These are phyloP conservation scores for Daldinia bambusicola DNA, from an alignment of 495 filamentous ascomycete species.

Conservation along the genomic window DNA sequence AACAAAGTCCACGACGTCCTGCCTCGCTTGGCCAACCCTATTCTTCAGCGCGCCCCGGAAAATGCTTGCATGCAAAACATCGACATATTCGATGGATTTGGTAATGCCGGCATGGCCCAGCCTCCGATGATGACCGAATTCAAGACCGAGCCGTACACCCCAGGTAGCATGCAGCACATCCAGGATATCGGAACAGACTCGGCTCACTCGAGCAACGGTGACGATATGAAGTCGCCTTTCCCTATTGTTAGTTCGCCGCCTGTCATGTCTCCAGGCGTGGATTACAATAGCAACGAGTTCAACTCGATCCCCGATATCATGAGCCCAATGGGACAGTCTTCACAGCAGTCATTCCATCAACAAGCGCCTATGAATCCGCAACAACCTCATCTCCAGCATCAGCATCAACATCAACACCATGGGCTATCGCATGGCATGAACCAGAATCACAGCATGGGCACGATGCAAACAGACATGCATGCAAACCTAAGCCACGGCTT, in stretches of 20 bases:
- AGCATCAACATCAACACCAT: slow-evolving; percentile 50
- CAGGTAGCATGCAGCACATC: slow-evolving; percentile 52
- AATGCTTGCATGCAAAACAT: slow-evolving; percentile 56
- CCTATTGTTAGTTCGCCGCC: slow-evolving; percentile 52
- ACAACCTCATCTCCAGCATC: slow-evolving; percentile 50
- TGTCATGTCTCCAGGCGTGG: slow-evolving; percentile 58
- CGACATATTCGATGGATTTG: slow-evolving; percentile 69
- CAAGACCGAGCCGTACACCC: slow-evolving; percentile 46
- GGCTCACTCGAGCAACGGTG: slow-evolving; percentile 49
- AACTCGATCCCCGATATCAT: slow-evolving; percentile 59
- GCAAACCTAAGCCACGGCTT: slow-evolving; percentile 45
- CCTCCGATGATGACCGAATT: slow-evolving; percentile 49
- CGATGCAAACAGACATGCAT: slow-evolving; percentile 51
- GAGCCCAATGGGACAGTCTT: slow-evolving; percentile 56
- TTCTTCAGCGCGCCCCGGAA: slow-evolving; percentile 65
- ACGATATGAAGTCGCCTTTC: slow-evolving; percentile 60
- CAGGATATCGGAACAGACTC: slow-evolving; percentile 55
- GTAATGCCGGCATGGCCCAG: slow-evolving; percentile 61
- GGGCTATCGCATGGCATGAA: slow-evolving; percentile 49
- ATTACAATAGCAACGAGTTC: slow-evolving; percentile 53
- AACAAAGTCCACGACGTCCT: slow-evolving; percentile 74
- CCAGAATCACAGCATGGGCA: slow-evolving; percentile 49
- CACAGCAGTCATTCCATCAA: slow-evolving; percentile 46
- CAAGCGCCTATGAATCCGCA: slow-evolving; percentile 50
- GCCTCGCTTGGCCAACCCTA: slow-evolving; percentile 65